Percentiles rank a stretch among this genome's conserved stretches.
Conservation (phyloP, 2,329 filamentous ascomycete genomes). For the Paraphaeosphaeria sporulosa region DNA sequence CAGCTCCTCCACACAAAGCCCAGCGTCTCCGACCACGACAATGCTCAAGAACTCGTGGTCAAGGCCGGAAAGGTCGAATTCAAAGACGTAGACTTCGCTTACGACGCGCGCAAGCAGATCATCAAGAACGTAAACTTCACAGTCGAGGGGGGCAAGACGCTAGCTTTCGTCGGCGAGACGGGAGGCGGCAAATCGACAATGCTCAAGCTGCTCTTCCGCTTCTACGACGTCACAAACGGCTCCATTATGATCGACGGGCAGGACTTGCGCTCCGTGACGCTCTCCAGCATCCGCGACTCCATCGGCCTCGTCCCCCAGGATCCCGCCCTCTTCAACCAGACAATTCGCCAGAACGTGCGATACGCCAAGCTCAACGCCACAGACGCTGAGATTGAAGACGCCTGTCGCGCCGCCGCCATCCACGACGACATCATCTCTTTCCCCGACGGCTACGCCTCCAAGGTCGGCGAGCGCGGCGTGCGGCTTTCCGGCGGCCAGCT, state of each 20-base stretch:
- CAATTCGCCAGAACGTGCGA: slow-evolving; percentile 69
- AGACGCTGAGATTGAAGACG: slow-evolving; percentile 66
- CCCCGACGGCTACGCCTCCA: slow-evolving; percentile 52
- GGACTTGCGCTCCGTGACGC: slow-evolving; percentile 65
- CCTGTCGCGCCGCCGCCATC: slow-evolving; percentile 68
- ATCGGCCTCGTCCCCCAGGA: slow-evolving; percentile 73
- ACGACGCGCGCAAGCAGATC: slow-evolving; percentile 61
- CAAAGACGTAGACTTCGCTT: slow-evolving; percentile 63
- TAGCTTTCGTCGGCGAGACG: slow-evolving; percentile 69
- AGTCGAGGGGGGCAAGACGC: slow-evolving; percentile 61
- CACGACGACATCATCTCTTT: slow-evolving; percentile 71
- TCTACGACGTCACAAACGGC: slow-evolving; percentile 65
- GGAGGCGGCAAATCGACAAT: slow-evolving; percentile 70
- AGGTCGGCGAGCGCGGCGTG: slow-evolving; percentile 51
- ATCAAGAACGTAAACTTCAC: slow-evolving; percentile 60
- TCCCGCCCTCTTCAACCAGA: slow-evolving; percentile 69
- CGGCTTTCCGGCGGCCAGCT: slow-evolving; percentile 70
- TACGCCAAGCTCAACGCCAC: slow-evolving; percentile 69
- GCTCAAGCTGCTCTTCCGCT: slow-evolving; percentile 66
- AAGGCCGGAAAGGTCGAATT: slow-evolving; percentile 61
- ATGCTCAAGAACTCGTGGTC: slow-evolving; percentile 52
- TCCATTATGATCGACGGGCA: slow-evolving; percentile 66
- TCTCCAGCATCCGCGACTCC: slow-evolving; percentile 64
- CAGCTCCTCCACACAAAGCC: slow-evolving; percentile 66
- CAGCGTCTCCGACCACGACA: slow-evolving; percentile 56